Percentiles rank a stretch among this genome's conserved stretches.
Conservation (phyloP, 1,139 yeast species). For the Arxiozyma slooffiae region DNA sequence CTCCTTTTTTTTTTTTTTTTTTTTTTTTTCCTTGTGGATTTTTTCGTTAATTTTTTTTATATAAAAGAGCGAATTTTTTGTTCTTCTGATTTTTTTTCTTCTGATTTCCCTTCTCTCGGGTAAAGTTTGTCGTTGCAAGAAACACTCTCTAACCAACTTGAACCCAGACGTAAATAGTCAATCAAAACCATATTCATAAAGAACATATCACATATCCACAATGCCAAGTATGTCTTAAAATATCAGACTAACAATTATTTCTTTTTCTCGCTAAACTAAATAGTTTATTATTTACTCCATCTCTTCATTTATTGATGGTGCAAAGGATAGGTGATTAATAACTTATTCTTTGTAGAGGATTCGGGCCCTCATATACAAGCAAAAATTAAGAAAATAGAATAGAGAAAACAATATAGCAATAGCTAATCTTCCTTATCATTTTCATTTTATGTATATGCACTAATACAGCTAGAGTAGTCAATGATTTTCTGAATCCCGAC, state of each 20-base stretch:
- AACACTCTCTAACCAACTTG: too few species aligned
- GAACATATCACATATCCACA: neutral
- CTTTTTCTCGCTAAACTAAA: neutral
- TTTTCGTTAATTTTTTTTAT: too few species aligned
- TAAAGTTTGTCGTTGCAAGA: too few species aligned
- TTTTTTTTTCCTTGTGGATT: too few species aligned
- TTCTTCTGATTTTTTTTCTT: too few species aligned
- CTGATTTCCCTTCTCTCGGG: too few species aligned
- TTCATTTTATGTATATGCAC: neutral
- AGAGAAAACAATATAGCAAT: conserved; percentile 8
- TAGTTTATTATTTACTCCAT: neutral
- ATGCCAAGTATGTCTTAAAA: conserved; percentile 13
- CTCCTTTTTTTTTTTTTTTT: too few species aligned
- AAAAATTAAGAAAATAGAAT: neutral
- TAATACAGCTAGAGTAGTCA: neutral
- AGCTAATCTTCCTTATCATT: neutral
- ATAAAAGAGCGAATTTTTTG: too few species aligned
- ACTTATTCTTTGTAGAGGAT: conserved; percentile 35
- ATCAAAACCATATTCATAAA: neutral
- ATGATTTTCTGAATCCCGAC: conserved; percentile 68
- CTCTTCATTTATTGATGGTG: neutral
- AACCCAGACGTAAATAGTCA: too few species aligned
- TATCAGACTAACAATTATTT: conserved; percentile 1
- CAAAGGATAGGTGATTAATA: neutral
- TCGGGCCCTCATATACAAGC: conserved; percentile 56